phyloP scores from a whole-genome alignment of 805 yeast genomes.

The Starmerella kuoi region DNA sequence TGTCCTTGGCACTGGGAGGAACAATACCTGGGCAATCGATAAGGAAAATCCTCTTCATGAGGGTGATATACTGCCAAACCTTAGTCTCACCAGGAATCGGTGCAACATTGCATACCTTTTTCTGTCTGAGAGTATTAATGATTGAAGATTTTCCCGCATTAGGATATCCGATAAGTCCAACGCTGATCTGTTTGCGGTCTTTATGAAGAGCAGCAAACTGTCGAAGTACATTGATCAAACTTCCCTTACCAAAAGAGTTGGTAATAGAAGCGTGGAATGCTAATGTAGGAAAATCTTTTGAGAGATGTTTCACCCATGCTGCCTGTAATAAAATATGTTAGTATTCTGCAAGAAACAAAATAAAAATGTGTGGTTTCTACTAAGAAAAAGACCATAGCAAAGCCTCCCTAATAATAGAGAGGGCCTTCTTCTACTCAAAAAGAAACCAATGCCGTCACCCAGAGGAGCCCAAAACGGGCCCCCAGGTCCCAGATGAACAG shows the following conservation, averaged over 20 bases:
- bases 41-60: conserved; percentile 88
- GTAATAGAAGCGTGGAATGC: conserved; percentile 98
- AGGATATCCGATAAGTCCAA: conserved; percentile 95
- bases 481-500: conserved; percentile 41
- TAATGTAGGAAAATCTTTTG: conserved; percentile 82
- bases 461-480: conserved; percentile 39
- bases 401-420: conserved; percentile 8
- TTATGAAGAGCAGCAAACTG: conserved; percentile 84
- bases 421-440: conserved; percentile 63
- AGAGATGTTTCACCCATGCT: conserved; percentile 94
- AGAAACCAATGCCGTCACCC: conserved; percentile 40
- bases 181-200: conserved; percentile 91
- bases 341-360: conserved; percentile 21
- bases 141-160: conserved; percentile 96
- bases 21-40: conserved; percentile 99
- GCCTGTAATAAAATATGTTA: conserved; percentile 46
- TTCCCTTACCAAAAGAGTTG: conserved; percentile 95
- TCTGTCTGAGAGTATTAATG: conserved; percentile 82
- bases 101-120: conserved; percentile 93
- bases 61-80: conserved; percentile 96
- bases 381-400: conserved; percentile 47
- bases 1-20: conserved; percentile 82
- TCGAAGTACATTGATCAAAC: conserved; percentile 80
- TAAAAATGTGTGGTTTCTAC: conserved; percentile 66
- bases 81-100: conserved; percentile 99